phyloP scores from a whole-genome alignment of 768 basidiomycete genomes.

The Termitomyces sp. region DNA sequence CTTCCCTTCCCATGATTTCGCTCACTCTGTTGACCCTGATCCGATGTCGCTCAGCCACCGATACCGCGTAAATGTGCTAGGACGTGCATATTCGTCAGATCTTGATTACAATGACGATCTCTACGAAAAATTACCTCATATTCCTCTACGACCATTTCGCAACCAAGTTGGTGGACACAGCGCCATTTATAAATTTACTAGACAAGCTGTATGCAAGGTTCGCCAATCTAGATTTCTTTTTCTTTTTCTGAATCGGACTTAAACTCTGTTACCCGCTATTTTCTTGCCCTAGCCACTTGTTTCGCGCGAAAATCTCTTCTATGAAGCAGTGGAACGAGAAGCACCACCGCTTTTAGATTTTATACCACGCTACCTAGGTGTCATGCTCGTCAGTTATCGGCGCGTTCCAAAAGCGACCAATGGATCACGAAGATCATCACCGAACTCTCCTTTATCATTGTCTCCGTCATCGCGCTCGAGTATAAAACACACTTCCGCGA shows the following conservation, averaged over 20 bases:
- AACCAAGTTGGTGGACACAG: slow-evolving; percentile 98
- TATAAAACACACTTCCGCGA: slow-evolving; percentile 19
- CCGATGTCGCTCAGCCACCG: neutral
- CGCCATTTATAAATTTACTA: slow-evolving; percentile 97
- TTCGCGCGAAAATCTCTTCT: slow-evolving; percentile 95
- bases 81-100: slow-evolving; percentile 20
- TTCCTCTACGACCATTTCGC: slow-evolving; percentile 91
- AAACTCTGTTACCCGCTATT: slow-evolving; percentile 15
- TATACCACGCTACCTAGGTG: slow-evolving; percentile 97
- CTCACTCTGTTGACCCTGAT: slow-evolving; percentile 3
- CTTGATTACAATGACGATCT: slow-evolving; percentile 32
- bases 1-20: slow-evolving; percentile 15
- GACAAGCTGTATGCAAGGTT: slow-evolving; percentile 98
- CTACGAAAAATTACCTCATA: slow-evolving; percentile 71
- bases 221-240: slow-evolving; percentile 25
- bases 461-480: slow-evolving; percentile 23
- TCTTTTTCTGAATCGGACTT: slow-evolving; percentile 16
- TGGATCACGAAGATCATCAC: slow-evolving; percentile 16
- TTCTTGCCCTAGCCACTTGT: slow-evolving; percentile 73
- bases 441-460: slow-evolving; percentile 15
- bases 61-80: neutral
- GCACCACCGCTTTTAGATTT: slow-evolving; percentile 90
- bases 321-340: slow-evolving; percentile 93
- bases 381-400: slow-evolving; percentile 97
- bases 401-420: slow-evolving; percentile 52